These are phyloP conservation scores for Neurospora discreta DNA, from an alignment of 495 filamentous ascomycete species.

Conservation along the genomic window DNA sequence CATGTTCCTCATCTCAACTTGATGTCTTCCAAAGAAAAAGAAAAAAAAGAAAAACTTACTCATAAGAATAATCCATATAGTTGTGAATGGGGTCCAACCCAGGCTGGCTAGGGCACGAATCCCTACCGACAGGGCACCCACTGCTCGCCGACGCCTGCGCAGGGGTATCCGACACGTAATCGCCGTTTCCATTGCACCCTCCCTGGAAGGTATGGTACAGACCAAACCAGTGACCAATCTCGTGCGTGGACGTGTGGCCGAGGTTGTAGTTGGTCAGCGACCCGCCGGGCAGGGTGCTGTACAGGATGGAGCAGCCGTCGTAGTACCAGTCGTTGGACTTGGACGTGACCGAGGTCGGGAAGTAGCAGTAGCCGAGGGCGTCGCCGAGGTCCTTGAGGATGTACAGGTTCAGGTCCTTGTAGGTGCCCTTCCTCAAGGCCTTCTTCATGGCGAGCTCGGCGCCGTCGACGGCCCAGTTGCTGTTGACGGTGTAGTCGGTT, in stretches of 20 bases:
- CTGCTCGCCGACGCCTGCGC: constrained; percentile 38
- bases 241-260: constrained; percentile 51
- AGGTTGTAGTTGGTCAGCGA: constrained; percentile 40
- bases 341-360: constrained; percentile 22
- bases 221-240: constrained; percentile 57
- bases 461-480: constrained; percentile 40
- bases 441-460: constrained; percentile 45
- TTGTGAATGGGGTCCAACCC: constrained; percentile 51
- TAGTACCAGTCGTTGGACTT: constrained; percentile 29
- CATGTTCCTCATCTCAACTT: not conserved
- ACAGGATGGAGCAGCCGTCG: constrained; percentile 52
- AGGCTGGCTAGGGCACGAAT: constrained; percentile 37
- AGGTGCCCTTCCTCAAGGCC: constrained; percentile 47
- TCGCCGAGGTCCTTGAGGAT: constrained; percentile 43
- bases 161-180: constrained; percentile 49
- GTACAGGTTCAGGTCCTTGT: constrained; percentile 52
- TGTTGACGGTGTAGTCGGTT: constrained; percentile 47
- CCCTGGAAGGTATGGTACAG: constrained; percentile 59
- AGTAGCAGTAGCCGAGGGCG: constrained; percentile 49
- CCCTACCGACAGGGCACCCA: constrained; percentile 46
- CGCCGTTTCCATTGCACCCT: constrained; percentile 42
- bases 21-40: too few species aligned
- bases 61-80: constrained; percentile 54
- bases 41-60: constrained; percentile 24
- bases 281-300: constrained; percentile 43